Conservation (phyloP, 2,329 filamentous ascomycete genomes). For the Ascochyta rabiei region DNA sequence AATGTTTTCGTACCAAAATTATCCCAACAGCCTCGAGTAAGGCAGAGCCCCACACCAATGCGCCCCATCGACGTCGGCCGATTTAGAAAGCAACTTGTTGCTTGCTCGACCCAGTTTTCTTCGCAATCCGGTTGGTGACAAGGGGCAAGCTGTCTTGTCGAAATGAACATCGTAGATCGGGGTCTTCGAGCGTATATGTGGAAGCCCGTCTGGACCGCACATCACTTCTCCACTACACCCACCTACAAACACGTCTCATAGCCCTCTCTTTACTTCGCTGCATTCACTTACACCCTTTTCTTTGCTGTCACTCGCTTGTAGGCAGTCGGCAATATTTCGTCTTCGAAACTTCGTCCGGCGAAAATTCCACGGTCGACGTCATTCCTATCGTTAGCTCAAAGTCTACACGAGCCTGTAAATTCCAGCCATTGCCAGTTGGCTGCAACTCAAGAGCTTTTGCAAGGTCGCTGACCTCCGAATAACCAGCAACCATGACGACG, state of each 20-base stretch:
- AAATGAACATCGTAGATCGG: constrained; percentile 10
- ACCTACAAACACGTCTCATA: background rate
- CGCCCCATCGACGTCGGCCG: constrained; percentile 18
- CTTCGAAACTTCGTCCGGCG: constrained; percentile 1
- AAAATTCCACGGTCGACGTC: constrained; percentile 7
- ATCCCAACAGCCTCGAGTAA: constrained; percentile 16
- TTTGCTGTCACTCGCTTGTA: constrained; percentile 4
- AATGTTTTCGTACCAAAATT: constrained; percentile 11
- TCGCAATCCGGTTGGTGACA: constrained; percentile 11
- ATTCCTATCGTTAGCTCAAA: constrained; percentile 5
- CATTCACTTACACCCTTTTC: background rate
- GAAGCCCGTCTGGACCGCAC: constrained; percentile 11
- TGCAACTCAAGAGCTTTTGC: background rate
- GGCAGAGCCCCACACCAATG: constrained; percentile 7
- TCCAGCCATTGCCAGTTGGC: background rate
- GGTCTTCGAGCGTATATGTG: constrained; percentile 5
- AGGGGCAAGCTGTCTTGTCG: constrained; percentile 9
- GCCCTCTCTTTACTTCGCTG: background rate
- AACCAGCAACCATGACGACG: constrained; percentile 40
- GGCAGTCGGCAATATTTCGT: background rate
- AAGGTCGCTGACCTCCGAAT: constrained; percentile 12
- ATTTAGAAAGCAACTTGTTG: constrained; percentile 17
- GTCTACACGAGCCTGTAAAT: background rate
- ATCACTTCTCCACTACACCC: constrained; percentile 14
- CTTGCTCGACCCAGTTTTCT: constrained; percentile 21